Evolutionary conservation across 805 yeast species (phyloP), one percentile per base, ranked within the genome.

Genomic region (Wickerhamiella nectarea): DNA sequence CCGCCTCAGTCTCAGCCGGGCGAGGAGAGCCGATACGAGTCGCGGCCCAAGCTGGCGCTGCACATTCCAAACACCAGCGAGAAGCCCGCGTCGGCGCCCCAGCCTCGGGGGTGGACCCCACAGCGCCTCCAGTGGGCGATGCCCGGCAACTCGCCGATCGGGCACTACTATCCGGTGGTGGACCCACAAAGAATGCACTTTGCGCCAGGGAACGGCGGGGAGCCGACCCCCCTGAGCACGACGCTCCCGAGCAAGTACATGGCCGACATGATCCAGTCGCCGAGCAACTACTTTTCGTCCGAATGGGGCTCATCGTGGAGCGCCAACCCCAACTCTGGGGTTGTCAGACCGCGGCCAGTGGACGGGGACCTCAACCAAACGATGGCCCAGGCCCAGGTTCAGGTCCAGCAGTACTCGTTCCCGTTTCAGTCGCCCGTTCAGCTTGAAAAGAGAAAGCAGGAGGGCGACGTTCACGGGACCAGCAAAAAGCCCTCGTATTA

Each of bases 211-310:
- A 24, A 12, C n/a, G 41, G 26, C 28, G 41, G 78, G 10, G 85
- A 78, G 33, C 85, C 79, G 48, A 76, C 86, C 0, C 84, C 87
- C 3, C 59, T 80, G 11, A 66, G 76, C 2, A 79, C 80, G 6
- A 78, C 76, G 0, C 62, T 82, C 19, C 87, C 93, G 2, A 74
- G 82, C 2, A 68, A 80, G 41, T 82, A 76, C 52, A 75, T 80
- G 34, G 71, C 71, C 46, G 93, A 82, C 52, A 65, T 79, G 56
- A 75, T 83, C 53, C 87, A 86, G 24, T 80, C 89, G 5, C 95
- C 95, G 0, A 72, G 77, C n/a, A 80, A 74, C 49, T 76, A 77
- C 51, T 82, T 80, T 53, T 72, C 76, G 6, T 68, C 74, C 43
- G 78, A 74, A 36, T 74, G 78, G 78, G 65, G 64, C 40, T 61